A percentile compares a stretch with the other conserved stretches of the same genome.
phyloP scores from a whole-genome alignment of 1,284 basidiomycete genomes.

The Tilletia caries region DNA sequence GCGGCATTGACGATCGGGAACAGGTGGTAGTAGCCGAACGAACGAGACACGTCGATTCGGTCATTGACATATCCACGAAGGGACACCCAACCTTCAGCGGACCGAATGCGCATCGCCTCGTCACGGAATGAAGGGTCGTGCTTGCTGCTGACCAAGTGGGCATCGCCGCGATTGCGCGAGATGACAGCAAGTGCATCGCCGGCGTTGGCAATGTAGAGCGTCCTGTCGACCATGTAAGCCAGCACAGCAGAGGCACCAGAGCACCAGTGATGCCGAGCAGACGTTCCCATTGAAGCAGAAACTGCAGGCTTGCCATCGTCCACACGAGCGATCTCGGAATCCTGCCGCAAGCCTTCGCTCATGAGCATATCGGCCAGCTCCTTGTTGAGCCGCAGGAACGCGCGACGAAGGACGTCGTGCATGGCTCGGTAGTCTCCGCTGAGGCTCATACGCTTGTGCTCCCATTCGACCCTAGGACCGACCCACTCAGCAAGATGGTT shows the following conservation, averaged over 20 bases:
- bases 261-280: conserved; percentile 33
- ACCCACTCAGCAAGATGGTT: conserved; percentile 44
- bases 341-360: conserved; percentile 35
- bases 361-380: conserved; percentile 48
- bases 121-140: conserved; percentile 86
- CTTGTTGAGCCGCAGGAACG: conserved; percentile 49
- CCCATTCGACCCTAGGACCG: conserved; percentile 35
- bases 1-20: conserved; percentile 86
- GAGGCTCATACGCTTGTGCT: conserved; percentile 26
- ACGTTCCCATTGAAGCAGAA: conserved; percentile 17
- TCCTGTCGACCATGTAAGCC: conserved; percentile 77
- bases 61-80: conserved; percentile 91
- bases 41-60: conserved; percentile 82
- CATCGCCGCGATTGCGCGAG: conserved; percentile 71
- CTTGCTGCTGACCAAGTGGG: conserved; percentile 71
- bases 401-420: conserved; percentile 41
- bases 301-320: conserved; percentile 26
- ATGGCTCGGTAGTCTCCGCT: conserved; percentile 20
- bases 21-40: conserved; percentile 89
- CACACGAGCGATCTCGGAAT: conserved; percentile 17
- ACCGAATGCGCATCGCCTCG: conserved; percentile 81
- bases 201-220: conserved; percentile 82
- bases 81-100: conserved; percentile 92
- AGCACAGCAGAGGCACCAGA: conserved; percentile 72
- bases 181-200: conserved; percentile 87